Percentiles rank a stretch among this genome's conserved stretches.
These are phyloP conservation scores for Aspergillus sp. DNA, from an alignment of 2,329 filamentous ascomycete genomes.

Conservation along the genomic window DNA sequence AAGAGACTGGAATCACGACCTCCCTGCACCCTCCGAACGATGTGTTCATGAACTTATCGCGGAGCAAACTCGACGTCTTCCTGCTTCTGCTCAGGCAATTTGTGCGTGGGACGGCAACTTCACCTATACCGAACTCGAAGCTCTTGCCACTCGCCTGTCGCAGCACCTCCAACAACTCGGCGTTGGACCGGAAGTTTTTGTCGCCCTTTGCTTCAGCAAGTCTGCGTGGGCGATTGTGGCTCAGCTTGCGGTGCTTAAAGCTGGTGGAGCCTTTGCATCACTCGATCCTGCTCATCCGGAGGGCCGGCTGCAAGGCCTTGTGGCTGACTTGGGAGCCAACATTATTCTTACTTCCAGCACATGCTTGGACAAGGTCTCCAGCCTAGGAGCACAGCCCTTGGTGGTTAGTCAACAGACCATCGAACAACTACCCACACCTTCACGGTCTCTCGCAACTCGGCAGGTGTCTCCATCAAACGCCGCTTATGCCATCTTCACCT, in stretches of 20 bases:
- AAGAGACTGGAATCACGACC: background rate
- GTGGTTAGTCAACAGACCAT: background rate
- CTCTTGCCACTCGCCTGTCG: background rate
- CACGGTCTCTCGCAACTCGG: too few relatives aligned
- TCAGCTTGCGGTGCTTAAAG: background rate
- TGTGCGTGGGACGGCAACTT: background rate
- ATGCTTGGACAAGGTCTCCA: background rate
- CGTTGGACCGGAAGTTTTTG: background rate
- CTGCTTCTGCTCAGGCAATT: background rate
- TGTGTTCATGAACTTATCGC: constrained; percentile 1
- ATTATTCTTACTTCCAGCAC: background rate
- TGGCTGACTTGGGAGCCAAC: background rate
- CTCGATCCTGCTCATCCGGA: constrained; percentile 1
- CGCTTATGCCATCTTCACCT: constrained; percentile 55
- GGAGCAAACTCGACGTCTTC: background rate
- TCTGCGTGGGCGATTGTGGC: background rate
- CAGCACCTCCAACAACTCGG: background rate
- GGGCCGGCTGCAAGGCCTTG: background rate
- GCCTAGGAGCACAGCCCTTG: background rate
- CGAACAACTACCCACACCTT: background rate
- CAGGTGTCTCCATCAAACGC: background rate
- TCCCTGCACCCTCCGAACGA: background rate
- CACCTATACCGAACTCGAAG: background rate
- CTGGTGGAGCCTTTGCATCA: background rate
- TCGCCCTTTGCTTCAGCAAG: constrained; percentile 2